Conservation (phyloP, 495 filamentous ascomycete species). For the Cudoniella acicularis region DNA sequence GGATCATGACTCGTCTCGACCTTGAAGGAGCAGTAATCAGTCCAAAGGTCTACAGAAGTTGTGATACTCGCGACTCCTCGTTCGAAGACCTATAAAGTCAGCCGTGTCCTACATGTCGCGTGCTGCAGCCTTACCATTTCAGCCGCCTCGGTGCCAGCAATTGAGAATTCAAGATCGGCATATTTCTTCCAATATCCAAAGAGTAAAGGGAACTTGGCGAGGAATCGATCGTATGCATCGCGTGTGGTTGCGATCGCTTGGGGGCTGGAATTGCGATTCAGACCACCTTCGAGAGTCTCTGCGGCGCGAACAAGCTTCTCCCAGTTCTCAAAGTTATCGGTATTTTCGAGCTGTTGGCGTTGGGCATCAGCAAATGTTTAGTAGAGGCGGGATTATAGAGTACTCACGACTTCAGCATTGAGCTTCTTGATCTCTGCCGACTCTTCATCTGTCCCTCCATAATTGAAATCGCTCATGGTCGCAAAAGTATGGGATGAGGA, state of each 20-base stretch:
- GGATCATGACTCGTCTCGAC: conserved; percentile 93
- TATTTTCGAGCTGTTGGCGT: conserved; percentile 57
- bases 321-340: conserved; percentile 94
- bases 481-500: neutral
- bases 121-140: conserved; percentile 71
- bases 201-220: conserved; percentile 90
- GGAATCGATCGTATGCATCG: conserved; percentile 84
- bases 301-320: conserved; percentile 84
- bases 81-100: conserved; percentile 73
- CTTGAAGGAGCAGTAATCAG: conserved; percentile 96
- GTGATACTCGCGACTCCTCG: conserved; percentile 90
- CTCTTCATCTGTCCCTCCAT: conserved; percentile 78
- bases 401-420: conserved; percentile 70
- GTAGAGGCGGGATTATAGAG: neutral
- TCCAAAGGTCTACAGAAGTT: conserved; percentile 93
- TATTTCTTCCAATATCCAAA: conserved; percentile 99
- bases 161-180: conserved; percentile 94
- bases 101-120: neutral
- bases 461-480: conserved; percentile 46
- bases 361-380: conserved; percentile 1
- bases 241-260: conserved; percentile 84
- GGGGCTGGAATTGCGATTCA: conserved; percentile 94
- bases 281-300: conserved; percentile 82
- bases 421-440: conserved; percentile 80
- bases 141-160: conserved; percentile 93